A percentile compares a stretch with the other conserved stretches of the same genome.
Conservation (phyloP, 306 rosid genomes). For the Inga oerstediana region DNA sequence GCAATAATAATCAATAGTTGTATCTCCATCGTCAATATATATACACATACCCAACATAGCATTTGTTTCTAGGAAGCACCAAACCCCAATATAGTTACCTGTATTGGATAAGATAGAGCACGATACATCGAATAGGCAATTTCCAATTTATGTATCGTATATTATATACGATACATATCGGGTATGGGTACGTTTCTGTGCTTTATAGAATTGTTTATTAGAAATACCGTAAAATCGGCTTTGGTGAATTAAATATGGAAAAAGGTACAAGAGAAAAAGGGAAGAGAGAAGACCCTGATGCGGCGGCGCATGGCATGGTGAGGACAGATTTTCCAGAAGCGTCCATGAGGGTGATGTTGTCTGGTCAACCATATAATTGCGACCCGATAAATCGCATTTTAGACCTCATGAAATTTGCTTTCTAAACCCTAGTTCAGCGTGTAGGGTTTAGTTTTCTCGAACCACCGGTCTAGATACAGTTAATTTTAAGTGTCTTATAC, state of each 20-base stretch:
- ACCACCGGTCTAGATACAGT: too few relatives aligned
- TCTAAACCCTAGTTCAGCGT: slow-evolving; percentile 34
- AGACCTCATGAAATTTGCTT: slow-evolving; percentile 55
- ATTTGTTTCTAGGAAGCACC: background rate
- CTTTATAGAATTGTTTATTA: too few relatives aligned
- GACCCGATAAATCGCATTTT: slow-evolving; percentile 62
- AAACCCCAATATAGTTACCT: too few relatives aligned
- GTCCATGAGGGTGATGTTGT: slow-evolving; percentile 79
- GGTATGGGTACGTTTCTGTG: too few relatives aligned
- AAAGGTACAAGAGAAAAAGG: background rate
- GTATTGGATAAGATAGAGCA: too few relatives aligned
- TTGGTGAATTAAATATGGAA: background rate
- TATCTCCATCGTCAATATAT: background rate
- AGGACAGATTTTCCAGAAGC: slow-evolving; percentile 67
- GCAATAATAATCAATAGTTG: slow-evolving; percentile 21
- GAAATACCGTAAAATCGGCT: too few relatives aligned
- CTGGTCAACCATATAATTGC: slow-evolving; percentile 63
- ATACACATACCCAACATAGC: background rate
- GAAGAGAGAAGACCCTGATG: slow-evolving; percentile 38
- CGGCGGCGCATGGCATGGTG: slow-evolving; percentile 75
- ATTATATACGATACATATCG: too few relatives aligned
- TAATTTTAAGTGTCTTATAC: too few relatives aligned
- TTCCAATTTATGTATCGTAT: too few relatives aligned
- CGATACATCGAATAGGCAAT: too few relatives aligned
- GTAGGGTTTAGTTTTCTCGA: too few relatives aligned